Conservation (phyloP, 805 yeast species). For the Candida sphagnicola region DNA sequence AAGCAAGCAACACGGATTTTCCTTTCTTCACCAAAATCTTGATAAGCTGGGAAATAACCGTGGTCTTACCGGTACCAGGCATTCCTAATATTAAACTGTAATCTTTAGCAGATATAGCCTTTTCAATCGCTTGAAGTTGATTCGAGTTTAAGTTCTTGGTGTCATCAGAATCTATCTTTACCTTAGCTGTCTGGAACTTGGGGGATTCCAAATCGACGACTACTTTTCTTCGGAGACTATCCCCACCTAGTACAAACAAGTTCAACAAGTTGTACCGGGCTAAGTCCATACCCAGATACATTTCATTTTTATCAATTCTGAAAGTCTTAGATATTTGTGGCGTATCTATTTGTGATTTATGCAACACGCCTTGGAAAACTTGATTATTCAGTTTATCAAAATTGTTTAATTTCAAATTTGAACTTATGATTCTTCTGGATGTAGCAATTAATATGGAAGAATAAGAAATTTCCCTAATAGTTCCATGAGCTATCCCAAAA, state of each 20-base stretch:
- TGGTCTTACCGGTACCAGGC: conserved; percentile 86
- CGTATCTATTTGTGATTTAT: conserved; percentile 9
- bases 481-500: conserved; percentile 67
- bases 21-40: conserved; percentile 53
- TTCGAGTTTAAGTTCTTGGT: conserved; percentile 54
- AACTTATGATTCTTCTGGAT: conserved; percentile 47
- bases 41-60: conserved; percentile 78
- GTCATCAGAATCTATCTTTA: conserved; percentile 10
- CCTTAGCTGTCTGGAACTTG: conserved; percentile 27
- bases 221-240: conserved; percentile 38
- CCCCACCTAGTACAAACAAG: conserved; percentile 54
- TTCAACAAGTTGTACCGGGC: conserved; percentile 76
- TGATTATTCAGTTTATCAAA: conserved; percentile 47
- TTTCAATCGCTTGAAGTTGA: conserved; percentile 66
- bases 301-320: conserved; percentile 78
- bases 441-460: conserved; percentile 47
- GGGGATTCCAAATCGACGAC: conserved; percentile 57
- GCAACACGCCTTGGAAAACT: conserved; percentile 46
- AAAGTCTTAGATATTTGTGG: conserved; percentile 22
- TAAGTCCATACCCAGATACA: conserved; percentile 67
- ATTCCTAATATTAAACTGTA: conserved; percentile 85
- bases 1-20: conserved; percentile 70
- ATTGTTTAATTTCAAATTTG: conserved; percentile 33
- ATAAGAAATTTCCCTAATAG: conserved; percentile 41
- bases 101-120: conserved; percentile 62